Evolutionary conservation across 1,139 yeast genomes (phyloP).

Genomic region (Torulaspora globosa): DNA sequence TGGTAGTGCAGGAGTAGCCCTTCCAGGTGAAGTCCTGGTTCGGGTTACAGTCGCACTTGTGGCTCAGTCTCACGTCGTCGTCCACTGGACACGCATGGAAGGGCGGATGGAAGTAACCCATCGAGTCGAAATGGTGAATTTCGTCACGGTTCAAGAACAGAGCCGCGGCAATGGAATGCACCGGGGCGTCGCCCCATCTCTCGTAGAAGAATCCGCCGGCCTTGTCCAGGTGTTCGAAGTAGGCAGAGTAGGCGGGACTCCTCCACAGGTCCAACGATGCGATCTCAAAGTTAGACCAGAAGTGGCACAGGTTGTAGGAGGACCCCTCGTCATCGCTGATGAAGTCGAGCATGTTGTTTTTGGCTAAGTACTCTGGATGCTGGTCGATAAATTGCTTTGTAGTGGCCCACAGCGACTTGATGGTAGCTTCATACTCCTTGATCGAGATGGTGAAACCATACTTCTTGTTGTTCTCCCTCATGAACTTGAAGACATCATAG

Average conservation of each 20-base stretch:
- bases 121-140: conserved; percentile 74
- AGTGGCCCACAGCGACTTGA: conserved; percentile 59
- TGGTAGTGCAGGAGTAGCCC: conserved; percentile 78
- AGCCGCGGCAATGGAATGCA: conserved; percentile 81
- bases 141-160: conserved; percentile 60
- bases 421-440: conserved; percentile 55
- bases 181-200: conserved; percentile 96
- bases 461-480: conserved; percentile 56
- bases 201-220: conserved; percentile 90
- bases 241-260: conserved; percentile 57
- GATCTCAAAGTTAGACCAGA: conserved; percentile 91
- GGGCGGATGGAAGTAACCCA: conserved; percentile 81
- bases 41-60: conserved; percentile 72
- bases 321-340: conserved; percentile 62
- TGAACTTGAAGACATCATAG: conserved; percentile 61
- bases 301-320: conserved; percentile 77
- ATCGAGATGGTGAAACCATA: conserved; percentile 65
- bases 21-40: conserved; percentile 78
- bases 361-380: conserved; percentile 43
- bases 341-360: conserved; percentile 63
- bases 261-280: conserved; percentile 78
- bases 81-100: conserved; percentile 79
- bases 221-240: conserved; percentile 66
- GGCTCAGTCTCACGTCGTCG: conserved; percentile 46
- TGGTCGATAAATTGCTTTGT: conserved; percentile 49